Conservation (phyloP, 1,284 basidiomycete genomes). For the Phellopilus nigrolimitatus region DNA sequence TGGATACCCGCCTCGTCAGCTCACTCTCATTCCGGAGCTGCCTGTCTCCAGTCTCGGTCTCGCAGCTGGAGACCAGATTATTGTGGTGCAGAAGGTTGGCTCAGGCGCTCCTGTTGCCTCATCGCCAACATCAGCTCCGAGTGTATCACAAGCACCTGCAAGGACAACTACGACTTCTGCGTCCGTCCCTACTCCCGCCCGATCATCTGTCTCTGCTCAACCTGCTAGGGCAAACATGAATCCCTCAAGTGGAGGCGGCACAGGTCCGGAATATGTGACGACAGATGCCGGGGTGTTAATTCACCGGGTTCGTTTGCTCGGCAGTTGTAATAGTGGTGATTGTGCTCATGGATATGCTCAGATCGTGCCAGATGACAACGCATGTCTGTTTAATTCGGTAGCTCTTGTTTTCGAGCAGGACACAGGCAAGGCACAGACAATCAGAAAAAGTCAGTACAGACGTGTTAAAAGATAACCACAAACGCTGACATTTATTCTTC, state of each 20-base stretch:
- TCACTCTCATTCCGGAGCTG: constrained; percentile 68
- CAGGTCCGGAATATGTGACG: constrained; percentile 55
- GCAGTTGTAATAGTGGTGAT: background rate
- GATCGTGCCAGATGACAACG: constrained; percentile 90
- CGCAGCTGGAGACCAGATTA: constrained; percentile 75
- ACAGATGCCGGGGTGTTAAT: constrained; percentile 62
- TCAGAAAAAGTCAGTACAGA: constrained; percentile 56
- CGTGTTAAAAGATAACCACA: constrained; percentile 1
- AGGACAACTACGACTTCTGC: constrained; percentile 25
- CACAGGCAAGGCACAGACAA: constrained; percentile 56
- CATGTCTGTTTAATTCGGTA: constrained; percentile 85
- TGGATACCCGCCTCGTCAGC: constrained; percentile 75
- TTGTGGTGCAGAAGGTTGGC: constrained; percentile 53
- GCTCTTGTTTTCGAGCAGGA: constrained; percentile 82
- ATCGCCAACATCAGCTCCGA: constrained; percentile 12
- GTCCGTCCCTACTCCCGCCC: constrained; percentile 22
- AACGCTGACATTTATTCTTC: background rate
- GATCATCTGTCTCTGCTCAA: background rate
- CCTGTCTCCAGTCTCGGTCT: constrained; percentile 74
- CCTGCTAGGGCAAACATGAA: background rate
- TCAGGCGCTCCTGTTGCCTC: constrained; percentile 17
- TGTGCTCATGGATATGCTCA: constrained; percentile 29
- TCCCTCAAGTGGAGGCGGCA: constrained; percentile 29
- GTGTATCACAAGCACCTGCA: background rate
- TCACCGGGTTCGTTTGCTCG: constrained; percentile 50